Conservation (phyloP, 495 filamentous ascomycete species). For the Staphylotrichum tortipilum region DNA sequence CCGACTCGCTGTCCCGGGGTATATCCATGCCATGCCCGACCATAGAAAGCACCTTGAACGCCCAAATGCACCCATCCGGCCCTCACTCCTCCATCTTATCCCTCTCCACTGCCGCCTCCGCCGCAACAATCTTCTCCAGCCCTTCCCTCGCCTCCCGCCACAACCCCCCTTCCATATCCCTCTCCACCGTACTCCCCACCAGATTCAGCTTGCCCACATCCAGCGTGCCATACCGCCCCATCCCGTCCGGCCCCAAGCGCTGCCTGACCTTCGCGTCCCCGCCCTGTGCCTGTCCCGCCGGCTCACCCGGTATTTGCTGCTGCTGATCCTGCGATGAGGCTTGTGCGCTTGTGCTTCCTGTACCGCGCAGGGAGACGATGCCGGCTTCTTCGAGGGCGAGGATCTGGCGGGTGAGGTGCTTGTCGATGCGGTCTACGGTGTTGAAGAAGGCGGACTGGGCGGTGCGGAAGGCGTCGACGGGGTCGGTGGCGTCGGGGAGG, state of each 20-base stretch:
- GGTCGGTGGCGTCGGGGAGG: slow-evolving; percentile 28
- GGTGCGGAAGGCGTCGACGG: slow-evolving; percentile 52
- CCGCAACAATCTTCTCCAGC: slow-evolving; percentile 14
- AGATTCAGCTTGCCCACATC: slow-evolving; percentile 84
- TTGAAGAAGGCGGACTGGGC: slow-evolving; percentile 56
- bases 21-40: slow-evolving; percentile 5
- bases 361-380: slow-evolving; percentile 47
- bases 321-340: not conserved
- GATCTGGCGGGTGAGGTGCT: slow-evolving; percentile 66
- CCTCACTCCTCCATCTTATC: slow-evolving; percentile 20
- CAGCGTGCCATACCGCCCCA: slow-evolving; percentile 51
- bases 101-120: not conserved
- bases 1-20: not conserved
- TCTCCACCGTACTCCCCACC: slow-evolving; percentile 64
- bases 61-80: not conserved
- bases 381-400: slow-evolving; percentile 69
- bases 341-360: not conserved
- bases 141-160: slow-evolving; percentile 51
- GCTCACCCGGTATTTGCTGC: not conserved
- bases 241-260: slow-evolving; percentile 40
- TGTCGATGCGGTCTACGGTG: slow-evolving; percentile 60
- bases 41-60: not conserved
- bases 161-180: slow-evolving; percentile 70
- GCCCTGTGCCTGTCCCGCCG: too few relatives aligned
- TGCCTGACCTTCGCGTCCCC: slow-evolving; percentile 8